Evolutionary conservation across 768 basidiomycete genomes (phyloP).

Genomic region (Termitomyces sp.): DNA sequence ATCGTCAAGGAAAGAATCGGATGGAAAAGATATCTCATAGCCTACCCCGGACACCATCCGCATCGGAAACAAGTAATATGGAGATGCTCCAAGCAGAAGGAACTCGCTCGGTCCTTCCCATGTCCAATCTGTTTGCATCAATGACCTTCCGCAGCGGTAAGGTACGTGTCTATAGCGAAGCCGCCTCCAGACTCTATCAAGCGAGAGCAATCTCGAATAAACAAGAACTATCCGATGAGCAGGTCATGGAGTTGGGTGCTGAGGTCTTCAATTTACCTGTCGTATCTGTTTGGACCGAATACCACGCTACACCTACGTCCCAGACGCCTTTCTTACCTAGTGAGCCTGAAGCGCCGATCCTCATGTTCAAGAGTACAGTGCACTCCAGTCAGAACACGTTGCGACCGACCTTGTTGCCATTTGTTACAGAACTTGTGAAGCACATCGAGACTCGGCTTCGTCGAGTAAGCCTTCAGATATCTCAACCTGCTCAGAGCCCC

Average conservation of each 20-base stretch:
- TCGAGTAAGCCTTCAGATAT: constrained; percentile 32
- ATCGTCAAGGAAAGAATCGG: constrained; percentile 73
- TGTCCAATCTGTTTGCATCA: constrained; percentile 58
- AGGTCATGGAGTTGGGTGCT: constrained; percentile 44
- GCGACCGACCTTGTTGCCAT: constrained; percentile 77
- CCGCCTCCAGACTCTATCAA: constrained; percentile 34
- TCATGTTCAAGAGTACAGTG: constrained; percentile 84
- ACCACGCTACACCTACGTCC: constrained; percentile 51
- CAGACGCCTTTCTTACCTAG: constrained; percentile 27
- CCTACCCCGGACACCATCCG: constrained; percentile 38
- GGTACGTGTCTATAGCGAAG: constrained; percentile 63
- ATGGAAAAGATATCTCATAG: constrained; percentile 61
- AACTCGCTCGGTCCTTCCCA: constrained; percentile 35
- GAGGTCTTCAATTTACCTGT: constrained; percentile 72
- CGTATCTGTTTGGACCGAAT: constrained; percentile 81
- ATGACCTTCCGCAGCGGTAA: constrained; percentile 82
- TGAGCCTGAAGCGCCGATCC: constrained; percentile 45
- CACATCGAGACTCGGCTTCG: constrained; percentile 70
- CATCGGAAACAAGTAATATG: not conserved
- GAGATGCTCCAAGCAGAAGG: constrained; percentile 19
- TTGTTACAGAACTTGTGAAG: constrained; percentile 70
- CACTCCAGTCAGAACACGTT: constrained; percentile 86
- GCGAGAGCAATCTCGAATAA: constrained; percentile 29
- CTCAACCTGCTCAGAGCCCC: constrained; percentile 13
- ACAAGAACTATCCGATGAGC: constrained; percentile 46